Evolutionary conservation across 1,139 yeast genomes (phyloP), one percentile per base, ranked within the genome.

Genomic region (Yamadazyma conglobata): DNA sequence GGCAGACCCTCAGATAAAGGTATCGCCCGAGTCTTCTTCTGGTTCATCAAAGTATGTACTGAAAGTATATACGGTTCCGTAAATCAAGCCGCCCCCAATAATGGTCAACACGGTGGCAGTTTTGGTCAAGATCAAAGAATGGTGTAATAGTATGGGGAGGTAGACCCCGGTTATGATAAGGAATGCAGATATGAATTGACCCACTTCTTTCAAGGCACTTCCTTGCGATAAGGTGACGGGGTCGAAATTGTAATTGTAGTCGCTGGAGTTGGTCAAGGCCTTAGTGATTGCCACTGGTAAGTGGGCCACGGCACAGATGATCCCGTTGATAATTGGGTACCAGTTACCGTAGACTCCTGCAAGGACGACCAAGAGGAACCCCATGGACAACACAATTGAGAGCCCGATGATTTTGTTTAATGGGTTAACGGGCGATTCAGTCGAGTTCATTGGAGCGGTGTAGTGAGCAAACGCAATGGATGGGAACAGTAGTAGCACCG

Each of bases 261-360:
- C 73, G 22, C 62, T 54, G 13, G 57, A 53, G 24, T 42, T 50
- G 7, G 43, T 25, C 8, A 60, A 30, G 2, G 64, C 60, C 15
- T 53, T 56, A 15, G 72, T 50, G 10, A 68, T 48, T 6, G 56
- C 71, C 19, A 79, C 72, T 2, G 95, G 95, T 24, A 83, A 46
- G 37, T 87, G 88, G 3, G 94, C 91, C 24, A 77, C 48, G 23
- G 78, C 65, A 50, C 60, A 73, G 30, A 55, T 57, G 36, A 65
- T 49, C 43, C 79, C 80, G 38, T 75, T 73, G 27, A 79, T 61
- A 24, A 82, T 65, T 3, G 95, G 93, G 42, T 74, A 67, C 94
- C 94, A 85, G 53, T 81, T 83, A 31, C 83, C 82, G 50, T 70
- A 79, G 12, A 83, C 64, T 15, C 89, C 85, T 10, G 93, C 86